Percentiles rank a stretch among this genome's conserved stretches.
phyloP scores from a whole-genome alignment of 2,329 filamentous ascomycete genomes.

The Arthrocladium fulminans region DNA sequence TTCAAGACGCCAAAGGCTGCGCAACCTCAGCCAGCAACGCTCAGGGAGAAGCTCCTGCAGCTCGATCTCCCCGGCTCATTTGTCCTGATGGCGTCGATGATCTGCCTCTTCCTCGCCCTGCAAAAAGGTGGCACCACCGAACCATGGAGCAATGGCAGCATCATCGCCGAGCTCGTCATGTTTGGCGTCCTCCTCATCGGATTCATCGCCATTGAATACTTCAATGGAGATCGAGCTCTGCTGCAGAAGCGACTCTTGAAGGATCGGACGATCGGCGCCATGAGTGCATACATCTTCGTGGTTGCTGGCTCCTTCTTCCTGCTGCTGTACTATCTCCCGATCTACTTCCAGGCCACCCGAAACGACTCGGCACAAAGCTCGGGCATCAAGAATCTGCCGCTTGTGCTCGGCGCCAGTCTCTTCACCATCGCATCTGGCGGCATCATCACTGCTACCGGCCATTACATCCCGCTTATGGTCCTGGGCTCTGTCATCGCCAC shows the following conservation, averaged over 20 bases:
- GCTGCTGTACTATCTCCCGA: conserved; percentile 39
- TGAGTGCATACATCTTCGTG: conserved; percentile 31
- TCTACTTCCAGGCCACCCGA: conserved; percentile 41
- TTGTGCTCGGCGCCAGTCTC: conserved; percentile 32
- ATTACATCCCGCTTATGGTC: conserved; percentile 24
- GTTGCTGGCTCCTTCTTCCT: conserved; percentile 30
- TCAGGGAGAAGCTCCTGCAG: conserved; percentile 33
- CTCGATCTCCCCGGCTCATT: conserved; percentile 38
- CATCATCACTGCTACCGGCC: conserved; percentile 25
- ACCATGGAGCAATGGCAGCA: conserved; percentile 30
- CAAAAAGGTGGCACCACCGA: conserved; percentile 37
- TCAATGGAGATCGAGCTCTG: conserved; percentile 34
- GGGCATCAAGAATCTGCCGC: conserved; percentile 36
- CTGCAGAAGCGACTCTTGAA: conserved; percentile 32
- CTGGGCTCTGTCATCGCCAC: conserved; percentile 23
- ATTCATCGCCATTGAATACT: conserved; percentile 31
- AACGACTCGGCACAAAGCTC: conserved; percentile 28
- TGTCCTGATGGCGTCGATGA: conserved; percentile 32
- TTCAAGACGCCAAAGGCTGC: conserved; percentile 23
- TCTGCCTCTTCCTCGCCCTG: conserved; percentile 38
- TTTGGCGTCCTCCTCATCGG: conserved; percentile 31
- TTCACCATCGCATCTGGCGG: conserved; percentile 28
- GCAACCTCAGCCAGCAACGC: conserved; percentile 18
- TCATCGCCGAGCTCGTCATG: conserved; percentile 40
- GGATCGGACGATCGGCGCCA: conserved; percentile 29